These are phyloP conservation scores for Termitomyces sp. DNA, from an alignment of 768 basidiomycete species.

Conservation along the genomic window DNA sequence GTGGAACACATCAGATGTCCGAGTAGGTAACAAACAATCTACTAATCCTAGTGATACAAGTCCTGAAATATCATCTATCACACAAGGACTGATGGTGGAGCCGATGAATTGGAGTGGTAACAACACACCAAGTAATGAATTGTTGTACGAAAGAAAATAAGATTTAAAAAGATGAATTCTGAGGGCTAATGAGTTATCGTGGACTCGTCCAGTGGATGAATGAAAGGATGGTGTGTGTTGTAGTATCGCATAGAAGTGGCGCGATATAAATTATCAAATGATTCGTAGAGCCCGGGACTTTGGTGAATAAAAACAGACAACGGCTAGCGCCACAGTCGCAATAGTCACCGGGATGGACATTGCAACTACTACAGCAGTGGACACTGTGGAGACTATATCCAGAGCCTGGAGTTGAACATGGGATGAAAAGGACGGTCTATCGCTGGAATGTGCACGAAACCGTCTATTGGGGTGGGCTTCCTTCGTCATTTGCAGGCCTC, in stretches of 20 bases:
- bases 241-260: background rate
- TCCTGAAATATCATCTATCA: background rate
- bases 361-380: slow-evolving; percentile 20
- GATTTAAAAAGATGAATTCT: background rate
- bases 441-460: background rate
- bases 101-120: background rate
- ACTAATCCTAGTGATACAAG: background rate
- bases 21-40: background rate
- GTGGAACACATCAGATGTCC: background rate
- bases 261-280: background rate
- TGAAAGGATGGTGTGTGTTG: too few species aligned
- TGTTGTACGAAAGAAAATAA: background rate
- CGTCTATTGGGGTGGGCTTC: background rate
- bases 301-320: slow-evolving; percentile 22
- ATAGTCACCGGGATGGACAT: slow-evolving; percentile 30
- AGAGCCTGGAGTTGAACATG: slow-evolving; percentile 2
- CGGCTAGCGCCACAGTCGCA: slow-evolving; percentile 29
- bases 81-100: too few species aligned
- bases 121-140: background rate
- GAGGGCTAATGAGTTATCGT: background rate
- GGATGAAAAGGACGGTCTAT: background rate
- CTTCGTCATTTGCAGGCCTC: slow-evolving; percentile 15
- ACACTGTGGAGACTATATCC: slow-evolving; percentile 15
- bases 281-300: slow-evolving; percentile 5
- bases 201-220: background rate